Evolutionary conservation across 2,329 filamentous ascomycete species (phyloP), one percentile per base, ranked within the genome.

Genomic region (Cryphonectria carpinicola): DNA sequence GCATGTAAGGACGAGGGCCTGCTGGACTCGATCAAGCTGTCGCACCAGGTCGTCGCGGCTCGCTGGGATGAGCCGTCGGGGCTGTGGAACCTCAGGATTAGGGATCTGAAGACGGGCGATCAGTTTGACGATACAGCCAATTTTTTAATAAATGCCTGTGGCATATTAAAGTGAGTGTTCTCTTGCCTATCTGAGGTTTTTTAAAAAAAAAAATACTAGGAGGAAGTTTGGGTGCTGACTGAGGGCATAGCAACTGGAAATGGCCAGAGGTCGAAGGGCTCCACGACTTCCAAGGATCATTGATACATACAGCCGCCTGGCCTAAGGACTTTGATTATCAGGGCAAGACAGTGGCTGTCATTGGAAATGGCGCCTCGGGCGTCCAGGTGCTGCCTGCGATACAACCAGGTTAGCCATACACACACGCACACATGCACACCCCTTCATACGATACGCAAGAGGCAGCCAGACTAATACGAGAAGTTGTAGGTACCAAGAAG

Each of bases 271-370:
- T 87, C 6, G 77, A 83, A 0, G 83, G 83, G 0, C 76, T 87
- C 3, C 74, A 84, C 2, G 74, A 76, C 14, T 89, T 86, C 74
- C 75, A 82, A 60, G 87, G 87, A 11, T 76, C 82, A 1, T 73
- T 87, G 8, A 78, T 89, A 43, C 87, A 89, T 75, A 88, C 84
- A 4, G 86, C 87, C 1, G 79, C 79, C 22, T 89, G 87, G 86
- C 84, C 85, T 1, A 78, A 84, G 41, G 77, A 81, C 25, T 84
- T 87, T 56, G 82, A 87, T 65, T 81, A 82, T 70, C 76, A 80
- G n/a, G 82, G 81, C 71, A 89, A 88, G 75, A 82, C 79, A 0
- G 83, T 89, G 10, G 86, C 83, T 2, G 80, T 89, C n/a, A 87
- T 89, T 65, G 87, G 87, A 11, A 88, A 86, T 66, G 86, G 86